phyloP scores from a whole-genome alignment of 2,329 filamentous ascomycete genomes.

The Aureobasidium sp. region DNA sequence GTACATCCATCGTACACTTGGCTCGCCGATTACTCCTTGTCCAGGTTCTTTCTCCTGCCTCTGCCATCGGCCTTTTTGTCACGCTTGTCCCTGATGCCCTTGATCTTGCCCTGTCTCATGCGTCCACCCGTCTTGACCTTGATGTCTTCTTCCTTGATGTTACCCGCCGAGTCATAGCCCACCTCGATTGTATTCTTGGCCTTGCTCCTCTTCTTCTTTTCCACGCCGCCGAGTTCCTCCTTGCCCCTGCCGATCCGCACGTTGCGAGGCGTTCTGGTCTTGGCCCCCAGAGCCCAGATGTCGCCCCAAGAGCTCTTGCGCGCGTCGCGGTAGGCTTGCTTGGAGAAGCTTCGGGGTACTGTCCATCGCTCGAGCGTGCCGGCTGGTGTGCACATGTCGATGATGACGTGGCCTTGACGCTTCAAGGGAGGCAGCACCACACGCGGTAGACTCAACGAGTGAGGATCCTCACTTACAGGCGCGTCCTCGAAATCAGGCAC shows the following conservation, averaged over 20 bases:
- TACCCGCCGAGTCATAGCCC: conserved; percentile 20
- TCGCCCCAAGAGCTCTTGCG: conserved; percentile 89
- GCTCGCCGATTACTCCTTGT: not conserved
- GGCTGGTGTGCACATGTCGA: conserved; percentile 84
- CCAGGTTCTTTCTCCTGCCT: conserved; percentile 11
- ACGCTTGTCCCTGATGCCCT: conserved; percentile 30
- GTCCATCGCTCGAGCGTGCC: conserved; percentile 91
- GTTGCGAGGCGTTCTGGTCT: conserved; percentile 62
- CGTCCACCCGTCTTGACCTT: conserved; percentile 24
- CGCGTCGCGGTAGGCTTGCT: conserved; percentile 82
- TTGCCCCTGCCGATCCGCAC: conserved; percentile 51
- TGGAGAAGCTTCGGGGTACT: conserved; percentile 72
- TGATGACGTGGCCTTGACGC: conserved; percentile 74
- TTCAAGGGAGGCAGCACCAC: conserved; percentile 76
- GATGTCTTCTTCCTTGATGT: conserved; percentile 22
- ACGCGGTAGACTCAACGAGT: conserved; percentile 66
- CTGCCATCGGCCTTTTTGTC: conserved; percentile 27
- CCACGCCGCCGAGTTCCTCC: conserved; percentile 18
- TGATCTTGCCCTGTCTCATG: conserved; percentile 31
- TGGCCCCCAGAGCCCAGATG: conserved; percentile 89
- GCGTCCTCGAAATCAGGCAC: conserved; percentile 9
- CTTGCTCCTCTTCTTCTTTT: conserved; percentile 20
- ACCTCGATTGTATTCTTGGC: conserved; percentile 36
- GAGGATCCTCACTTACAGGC: conserved; percentile 16
- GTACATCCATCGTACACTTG: not conserved